phyloP scores from a whole-genome alignment of 306 rosid species.

The Trifolium pratense region DNA sequence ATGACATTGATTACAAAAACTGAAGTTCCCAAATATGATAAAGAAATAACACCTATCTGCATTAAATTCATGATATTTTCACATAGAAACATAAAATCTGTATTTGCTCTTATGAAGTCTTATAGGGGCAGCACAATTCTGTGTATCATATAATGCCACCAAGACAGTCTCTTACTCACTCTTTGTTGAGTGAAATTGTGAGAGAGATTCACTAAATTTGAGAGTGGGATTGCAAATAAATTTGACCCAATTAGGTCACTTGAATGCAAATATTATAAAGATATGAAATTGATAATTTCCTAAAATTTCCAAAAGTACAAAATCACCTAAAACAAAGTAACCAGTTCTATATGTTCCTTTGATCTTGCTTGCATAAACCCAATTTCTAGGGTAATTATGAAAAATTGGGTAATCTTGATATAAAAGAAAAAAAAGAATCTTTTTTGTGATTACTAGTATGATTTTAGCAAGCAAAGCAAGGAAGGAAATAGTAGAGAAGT shows the following conservation, averaged over 20 bases:
- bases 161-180: neutral
- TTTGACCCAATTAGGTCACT: neutral
- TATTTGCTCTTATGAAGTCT: too few relatives aligned
- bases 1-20: neutral
- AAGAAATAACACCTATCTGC: neutral
- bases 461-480: too few relatives aligned
- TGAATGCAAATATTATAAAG: too few relatives aligned
- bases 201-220: neutral
- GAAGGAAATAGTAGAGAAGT: constrained; percentile 28
- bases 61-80: neutral
- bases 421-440: too few relatives aligned
- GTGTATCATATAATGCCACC: neutral
- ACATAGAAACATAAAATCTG: neutral
- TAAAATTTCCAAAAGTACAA: constrained; percentile 42
- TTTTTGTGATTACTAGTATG: too few relatives aligned
- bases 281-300: neutral
- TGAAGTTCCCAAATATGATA: neutral
- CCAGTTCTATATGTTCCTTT: too few relatives aligned
- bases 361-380: constrained; percentile 7
- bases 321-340: constrained; percentile 2
- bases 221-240: neutral
- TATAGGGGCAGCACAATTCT: neutral
- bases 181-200: neutral
- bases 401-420: neutral
- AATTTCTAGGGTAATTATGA: constrained; percentile 5